Evolutionary conservation across 176 grass and related monocot species (phyloP), one percentile per base, ranked within the genome.

Genomic region (Oryza punctata): DNA sequence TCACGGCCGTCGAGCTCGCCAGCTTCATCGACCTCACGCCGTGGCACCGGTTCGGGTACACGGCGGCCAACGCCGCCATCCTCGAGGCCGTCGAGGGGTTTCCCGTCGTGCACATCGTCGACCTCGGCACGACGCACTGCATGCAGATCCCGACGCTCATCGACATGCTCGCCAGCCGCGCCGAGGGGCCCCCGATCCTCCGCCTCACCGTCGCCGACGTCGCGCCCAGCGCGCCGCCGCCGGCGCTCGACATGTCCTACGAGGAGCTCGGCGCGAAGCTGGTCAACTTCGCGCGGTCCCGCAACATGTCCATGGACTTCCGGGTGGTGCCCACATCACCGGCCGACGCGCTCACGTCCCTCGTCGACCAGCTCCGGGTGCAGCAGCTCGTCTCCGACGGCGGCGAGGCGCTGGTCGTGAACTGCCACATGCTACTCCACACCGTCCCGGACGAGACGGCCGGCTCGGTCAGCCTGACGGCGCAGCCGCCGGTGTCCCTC

Each of bases 71-170:
- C 81, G 75, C 88, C 16, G 87, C 97, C 61, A 96, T 99, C 84
- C 44, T 91, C 16, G 97, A 99, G 10, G 97, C 93, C 12, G 89
- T 84, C 9, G 97, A 99, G 74, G 93, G 93, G 13, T 92, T 87
- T 73, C 78, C 90, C 33, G 80, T 82, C 4, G 76, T 99, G 63
- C 97, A 99, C 90, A 59, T 99, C 84, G 88, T 96, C 28, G 93
- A 99, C 63, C 86, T 99, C 74, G 63, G 93, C 93, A 96, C 91
- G 0, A 99, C 93, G 59, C 97, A 99, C 83, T 92, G 97, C 93
- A 99, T 99, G 97, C 97, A 99, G 91, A 94, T 99, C 80, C 97
- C 97, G 5, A 99, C 91, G 44, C 97, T 99, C 41, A 99, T 99
- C 69, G 97, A 99, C 85, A 82, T 89, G 70, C 88, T 96, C 21